Conservation (phyloP, 805 yeast genomes). For the Pichia gijzeniarum region DNA sequence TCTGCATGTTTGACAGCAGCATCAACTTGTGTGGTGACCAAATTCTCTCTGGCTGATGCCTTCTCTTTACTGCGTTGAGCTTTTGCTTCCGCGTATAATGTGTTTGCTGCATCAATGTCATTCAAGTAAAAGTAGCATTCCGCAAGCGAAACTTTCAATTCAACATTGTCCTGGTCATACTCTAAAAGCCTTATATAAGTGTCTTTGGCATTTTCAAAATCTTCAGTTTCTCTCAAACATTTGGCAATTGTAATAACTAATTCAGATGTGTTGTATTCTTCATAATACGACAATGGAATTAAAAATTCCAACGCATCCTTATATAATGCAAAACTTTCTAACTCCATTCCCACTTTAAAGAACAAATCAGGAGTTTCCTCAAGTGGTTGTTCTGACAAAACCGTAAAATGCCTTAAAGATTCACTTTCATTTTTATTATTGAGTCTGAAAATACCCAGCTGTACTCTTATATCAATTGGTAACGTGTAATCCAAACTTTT, state of each 20-base stretch:
- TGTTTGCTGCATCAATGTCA: slow-evolving; percentile 50
- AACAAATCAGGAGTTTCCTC: slow-evolving; percentile 66
- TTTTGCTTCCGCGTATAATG: slow-evolving; percentile 48
- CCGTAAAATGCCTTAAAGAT: slow-evolving; percentile 63
- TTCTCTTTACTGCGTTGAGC: slow-evolving; percentile 32
- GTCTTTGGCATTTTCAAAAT: slow-evolving; percentile 56
- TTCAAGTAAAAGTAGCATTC: slow-evolving; percentile 71
- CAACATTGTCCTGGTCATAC: slow-evolving; percentile 59
- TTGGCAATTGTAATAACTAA: slow-evolving; percentile 59
- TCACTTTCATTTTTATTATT: slow-evolving; percentile 58
- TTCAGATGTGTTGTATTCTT: slow-evolving; percentile 46
- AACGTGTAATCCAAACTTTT: slow-evolving; percentile 40
- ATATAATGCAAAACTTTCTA: slow-evolving; percentile 62
- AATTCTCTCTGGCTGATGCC: slow-evolving; percentile 24
- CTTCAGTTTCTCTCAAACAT: slow-evolving; percentile 69
- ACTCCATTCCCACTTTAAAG: slow-evolving; percentile 66
- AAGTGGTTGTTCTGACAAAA: slow-evolving; percentile 46
- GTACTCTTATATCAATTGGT: slow-evolving; percentile 84
- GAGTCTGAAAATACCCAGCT: slow-evolving; percentile 70
- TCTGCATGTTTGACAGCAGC: neutral
- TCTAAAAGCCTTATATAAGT: slow-evolving; percentile 49
- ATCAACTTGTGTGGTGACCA: slow-evolving; percentile 11
- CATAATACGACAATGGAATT: slow-evolving; percentile 47
- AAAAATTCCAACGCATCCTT: slow-evolving; percentile 73
- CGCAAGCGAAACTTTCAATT: slow-evolving; percentile 69